Evolutionary conservation across 768 basidiomycete species (phyloP), one percentile per base, ranked within the genome.

Genomic region (Boletus edulis): DNA sequence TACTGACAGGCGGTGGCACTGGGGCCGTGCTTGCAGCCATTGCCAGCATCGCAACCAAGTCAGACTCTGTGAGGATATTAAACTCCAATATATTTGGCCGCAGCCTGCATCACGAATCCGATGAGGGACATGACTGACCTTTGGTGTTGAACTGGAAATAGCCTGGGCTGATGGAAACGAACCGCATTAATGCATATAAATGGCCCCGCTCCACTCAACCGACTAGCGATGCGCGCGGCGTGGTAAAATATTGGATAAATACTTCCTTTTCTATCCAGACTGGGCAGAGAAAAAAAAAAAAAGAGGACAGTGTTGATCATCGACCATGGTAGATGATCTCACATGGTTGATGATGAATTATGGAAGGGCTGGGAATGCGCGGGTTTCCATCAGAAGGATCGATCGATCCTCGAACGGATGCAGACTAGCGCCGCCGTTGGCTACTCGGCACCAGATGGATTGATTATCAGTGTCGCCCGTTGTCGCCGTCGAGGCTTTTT

Each of bases 331-430:
- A 0, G 29, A 24, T 48, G 35, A 38, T 48, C 47, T 27, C 47
- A 29, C 46, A 46, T 44, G 56, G 54, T 37, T 18, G 56, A 54
- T 59, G 57, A 46, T 48, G 42, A 35, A 45, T 50, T 15, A 49
- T 18, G 27, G 24, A 56, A 42, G 54, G 54, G n/a, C 51, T 47
- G 52, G 38, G 41, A 51, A 55, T 43, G 54, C 39, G 54, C 54
- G 39, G 35, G 61, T 66, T 68, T 68, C 67, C 67, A 68, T 68
- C 67, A 68, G 68, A 68, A 70, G 43, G 56, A 66, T 62, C 66
- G 56, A 62, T 63, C 55, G 59, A 62, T 65, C 66, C 61, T 55
- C 51, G 49, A 63, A 60, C 47, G 55, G 58, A 47, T 11, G 9
- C 29, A 46, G 38, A 57, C 53, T 68, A 57, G 66, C 42, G 18